Evolutionary conservation across 2,329 filamentous ascomycete genomes (phyloP).

Genomic region (Fragosphaeria purpurea): DNA sequence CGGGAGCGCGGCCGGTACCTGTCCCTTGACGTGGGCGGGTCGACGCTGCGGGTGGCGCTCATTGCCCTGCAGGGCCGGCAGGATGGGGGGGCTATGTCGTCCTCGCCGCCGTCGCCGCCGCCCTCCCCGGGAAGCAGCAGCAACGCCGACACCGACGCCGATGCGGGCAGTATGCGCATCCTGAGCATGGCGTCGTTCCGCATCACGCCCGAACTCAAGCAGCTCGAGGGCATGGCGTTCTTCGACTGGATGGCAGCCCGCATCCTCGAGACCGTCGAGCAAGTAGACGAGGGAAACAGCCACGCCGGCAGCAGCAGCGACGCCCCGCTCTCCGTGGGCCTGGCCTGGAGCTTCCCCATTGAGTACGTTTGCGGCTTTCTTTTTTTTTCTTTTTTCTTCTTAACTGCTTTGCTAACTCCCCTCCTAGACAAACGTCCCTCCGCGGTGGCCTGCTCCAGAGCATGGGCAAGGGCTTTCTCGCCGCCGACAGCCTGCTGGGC

Average conservation of each 20-base stretch:
- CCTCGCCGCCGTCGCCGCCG: slow-evolving; percentile 54
- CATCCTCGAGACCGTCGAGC: slow-evolving; percentile 46
- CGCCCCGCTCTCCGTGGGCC: slow-evolving; percentile 44
- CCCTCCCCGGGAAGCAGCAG: slow-evolving; percentile 46
- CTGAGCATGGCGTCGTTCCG: slow-evolving; percentile 44
- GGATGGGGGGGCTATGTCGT: slow-evolving; percentile 18
- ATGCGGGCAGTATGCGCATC: slow-evolving; percentile 28
- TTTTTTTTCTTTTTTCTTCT: background rate
- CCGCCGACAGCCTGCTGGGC: slow-evolving; percentile 46
- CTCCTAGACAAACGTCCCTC: slow-evolving; percentile 50
- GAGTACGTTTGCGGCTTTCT: slow-evolving; percentile 38
- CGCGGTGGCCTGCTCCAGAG: slow-evolving; percentile 46
- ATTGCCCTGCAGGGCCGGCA: slow-evolving; percentile 45
- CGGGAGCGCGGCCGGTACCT: slow-evolving; percentile 49
- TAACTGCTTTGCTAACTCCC: background rate
- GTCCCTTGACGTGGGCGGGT: slow-evolving; percentile 59
- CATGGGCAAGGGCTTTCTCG: slow-evolving; percentile 59
- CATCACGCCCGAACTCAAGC: slow-evolving; percentile 46
- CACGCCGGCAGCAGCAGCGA: slow-evolving; percentile 21
- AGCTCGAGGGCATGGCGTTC: slow-evolving; percentile 47
- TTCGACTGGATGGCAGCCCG: slow-evolving; percentile 59
- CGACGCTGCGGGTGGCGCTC: slow-evolving; percentile 54
- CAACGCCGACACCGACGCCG: slow-evolving; percentile 26
- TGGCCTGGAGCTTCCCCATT: slow-evolving; percentile 62
- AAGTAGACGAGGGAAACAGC: slow-evolving; percentile 25